Conservation (phyloP, 306 rosid species). For the Begonia loranthoides region DNA sequence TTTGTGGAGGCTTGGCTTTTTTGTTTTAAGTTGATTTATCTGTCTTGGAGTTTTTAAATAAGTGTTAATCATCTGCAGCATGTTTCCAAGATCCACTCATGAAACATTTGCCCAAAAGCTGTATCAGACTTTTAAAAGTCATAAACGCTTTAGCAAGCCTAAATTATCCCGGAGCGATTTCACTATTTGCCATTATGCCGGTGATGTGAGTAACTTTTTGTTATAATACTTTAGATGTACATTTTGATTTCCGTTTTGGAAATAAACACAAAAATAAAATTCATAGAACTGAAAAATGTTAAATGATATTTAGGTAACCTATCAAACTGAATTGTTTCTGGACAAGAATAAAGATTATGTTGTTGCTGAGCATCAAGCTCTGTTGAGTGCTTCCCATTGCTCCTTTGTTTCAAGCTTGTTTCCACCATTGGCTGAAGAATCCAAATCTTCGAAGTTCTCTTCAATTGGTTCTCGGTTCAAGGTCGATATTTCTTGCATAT, state of each 20-base stretch:
- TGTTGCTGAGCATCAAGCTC: slow-evolving; percentile 96
- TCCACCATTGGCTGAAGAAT: slow-evolving; percentile 67
- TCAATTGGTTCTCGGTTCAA: slow-evolving; percentile 98
- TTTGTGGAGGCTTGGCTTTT: neutral
- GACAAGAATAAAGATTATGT: slow-evolving; percentile 99
- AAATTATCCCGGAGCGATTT: slow-evolving; percentile 86
- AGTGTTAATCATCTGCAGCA: slow-evolving; percentile 43
- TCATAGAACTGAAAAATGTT: slow-evolving; percentile 6
- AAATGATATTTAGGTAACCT: slow-evolving; percentile 61
- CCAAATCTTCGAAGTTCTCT: slow-evolving; percentile 91
- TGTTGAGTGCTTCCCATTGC: slow-evolving; percentile 71
- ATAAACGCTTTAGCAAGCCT: slow-evolving; percentile 84
- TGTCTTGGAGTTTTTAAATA: neutral
- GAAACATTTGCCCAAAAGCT: slow-evolving; percentile 97
- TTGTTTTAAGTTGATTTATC: slow-evolving; percentile 1
- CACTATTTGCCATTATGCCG: slow-evolving; percentile 98
- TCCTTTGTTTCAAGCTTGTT: slow-evolving; percentile 74
- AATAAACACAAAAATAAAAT: neutral
- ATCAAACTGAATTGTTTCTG: slow-evolving; percentile 92
- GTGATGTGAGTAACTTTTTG: slow-evolving; percentile 61
- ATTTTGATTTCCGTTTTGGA: no score
- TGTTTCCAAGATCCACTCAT: slow-evolving; percentile 98
- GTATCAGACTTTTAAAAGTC: slow-evolving; percentile 90
- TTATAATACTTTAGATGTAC: neutral
- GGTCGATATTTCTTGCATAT: slow-evolving; percentile 29